phyloP scores from a whole-genome alignment of 2,329 filamentous ascomycete genomes.

The Sordariomycetes sp. region DNA sequence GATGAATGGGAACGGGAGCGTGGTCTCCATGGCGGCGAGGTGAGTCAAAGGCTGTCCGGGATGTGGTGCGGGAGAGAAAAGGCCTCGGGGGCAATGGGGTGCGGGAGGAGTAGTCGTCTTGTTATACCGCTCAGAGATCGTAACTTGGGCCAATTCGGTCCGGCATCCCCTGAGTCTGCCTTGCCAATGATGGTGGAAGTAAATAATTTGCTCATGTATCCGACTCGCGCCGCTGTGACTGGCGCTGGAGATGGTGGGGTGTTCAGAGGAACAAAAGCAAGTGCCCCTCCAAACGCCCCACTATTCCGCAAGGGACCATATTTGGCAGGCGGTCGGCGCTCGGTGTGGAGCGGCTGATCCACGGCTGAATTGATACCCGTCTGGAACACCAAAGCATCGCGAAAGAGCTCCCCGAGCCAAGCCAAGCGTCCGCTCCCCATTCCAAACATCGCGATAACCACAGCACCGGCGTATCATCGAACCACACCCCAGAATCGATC shows the following conservation, averaged over 20 bases:
- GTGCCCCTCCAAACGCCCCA: not conserved
- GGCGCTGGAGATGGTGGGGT: not conserved
- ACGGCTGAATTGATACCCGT: not conserved
- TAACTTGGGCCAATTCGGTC: not conserved
- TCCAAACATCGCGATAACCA: not conserved
- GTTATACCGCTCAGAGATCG: too few relatives aligned
- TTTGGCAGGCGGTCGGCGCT: not conserved
- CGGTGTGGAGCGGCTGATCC: not conserved
- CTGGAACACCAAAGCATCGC: not conserved
- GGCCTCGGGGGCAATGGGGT: not conserved
- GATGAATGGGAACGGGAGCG: constrained; percentile 52
- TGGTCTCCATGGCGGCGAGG: constrained; percentile 46
- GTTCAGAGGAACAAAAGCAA: not conserved
- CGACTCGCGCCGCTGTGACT: not conserved
- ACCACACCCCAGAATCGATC: not conserved
- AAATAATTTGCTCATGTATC: not conserved
- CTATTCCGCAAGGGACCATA: not conserved
- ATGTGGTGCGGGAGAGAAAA: not conserved
- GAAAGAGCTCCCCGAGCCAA: not conserved
- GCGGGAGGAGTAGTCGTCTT: not conserved
- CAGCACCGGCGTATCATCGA: not conserved
- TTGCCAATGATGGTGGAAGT: not conserved
- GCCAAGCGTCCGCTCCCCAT: not conserved
- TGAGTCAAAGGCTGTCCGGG: not conserved
- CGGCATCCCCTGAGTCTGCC: not conserved